A percentile compares a stretch with the other conserved stretches of the same genome.
Conservation (phyloP, 2,329 filamentous ascomycete genomes). For the Decorospora gaudefroyi region DNA sequence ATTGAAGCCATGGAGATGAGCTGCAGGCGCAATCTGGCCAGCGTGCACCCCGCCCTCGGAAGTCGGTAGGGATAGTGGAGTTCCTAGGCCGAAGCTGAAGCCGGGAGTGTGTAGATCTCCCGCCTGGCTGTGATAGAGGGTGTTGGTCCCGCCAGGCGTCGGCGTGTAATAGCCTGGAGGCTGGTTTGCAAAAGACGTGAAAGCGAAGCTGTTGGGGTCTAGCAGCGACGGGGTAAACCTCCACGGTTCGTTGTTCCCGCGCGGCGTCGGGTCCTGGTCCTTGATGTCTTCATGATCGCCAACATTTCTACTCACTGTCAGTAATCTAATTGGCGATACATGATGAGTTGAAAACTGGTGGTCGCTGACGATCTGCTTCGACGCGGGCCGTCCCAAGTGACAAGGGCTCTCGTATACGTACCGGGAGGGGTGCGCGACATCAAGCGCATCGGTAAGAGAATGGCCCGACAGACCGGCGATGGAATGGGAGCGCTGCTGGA, state of each 20-base stretch:
- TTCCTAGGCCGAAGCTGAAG: slow-evolving; percentile 73
- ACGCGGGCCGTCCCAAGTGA: slow-evolving; percentile 5
- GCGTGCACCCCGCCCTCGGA: slow-evolving; percentile 68
- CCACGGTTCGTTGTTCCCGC: slow-evolving; percentile 79
- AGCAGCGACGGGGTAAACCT: slow-evolving; percentile 86
- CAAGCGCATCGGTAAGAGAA: slow-evolving; percentile 54
- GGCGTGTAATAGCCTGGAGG: slow-evolving; percentile 85
- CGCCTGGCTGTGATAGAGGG: slow-evolving; percentile 79
- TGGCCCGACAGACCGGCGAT: slow-evolving; percentile 49
- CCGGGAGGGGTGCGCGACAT: slow-evolving; percentile 52
- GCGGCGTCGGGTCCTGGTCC: slow-evolving; percentile 81
- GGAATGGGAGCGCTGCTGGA: slow-evolving; percentile 56
- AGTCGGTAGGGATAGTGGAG: slow-evolving; percentile 79
- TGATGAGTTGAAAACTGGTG: background rate
- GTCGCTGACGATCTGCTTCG: too few relatives aligned
- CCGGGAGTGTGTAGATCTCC: slow-evolving; percentile 86
- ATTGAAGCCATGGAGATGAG: slow-evolving; percentile 70
- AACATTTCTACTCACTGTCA: slow-evolving; percentile 46
- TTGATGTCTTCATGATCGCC: slow-evolving; percentile 61
- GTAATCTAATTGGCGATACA: background rate
- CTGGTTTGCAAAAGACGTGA: slow-evolving; percentile 77
- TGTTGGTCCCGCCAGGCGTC: slow-evolving; percentile 78
- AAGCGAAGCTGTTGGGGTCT: slow-evolving; percentile 82
- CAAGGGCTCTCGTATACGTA: slow-evolving; percentile 41
- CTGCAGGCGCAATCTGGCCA: slow-evolving; percentile 51